Evolutionary conservation across 108 stramenopile genomes (phyloP).

Genomic region (Skeletonema costatum): DNA sequence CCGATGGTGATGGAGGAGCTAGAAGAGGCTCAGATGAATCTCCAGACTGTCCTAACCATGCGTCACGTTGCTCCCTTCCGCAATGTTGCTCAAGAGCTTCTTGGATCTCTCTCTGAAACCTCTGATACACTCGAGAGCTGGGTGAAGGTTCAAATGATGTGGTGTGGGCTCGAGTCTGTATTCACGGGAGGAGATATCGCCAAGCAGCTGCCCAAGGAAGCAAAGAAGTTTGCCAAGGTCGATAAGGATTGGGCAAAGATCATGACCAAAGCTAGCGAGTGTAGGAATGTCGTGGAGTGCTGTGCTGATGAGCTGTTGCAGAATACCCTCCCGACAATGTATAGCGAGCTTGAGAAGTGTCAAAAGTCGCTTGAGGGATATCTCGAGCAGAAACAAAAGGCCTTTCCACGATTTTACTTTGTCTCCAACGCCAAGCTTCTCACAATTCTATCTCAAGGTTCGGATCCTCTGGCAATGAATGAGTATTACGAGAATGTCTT

Average conservation of each 20-base stretch:
- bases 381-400: constrained; percentile 91
- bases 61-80: constrained; percentile 86
- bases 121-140: constrained; percentile 91
- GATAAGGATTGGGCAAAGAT: constrained; percentile 93
- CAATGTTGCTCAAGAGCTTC: constrained; percentile 77
- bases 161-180: constrained; percentile 91
- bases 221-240: constrained; percentile 90
- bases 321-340: constrained; percentile 81
- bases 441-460: constrained; percentile 89
- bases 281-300: constrained; percentile 80
- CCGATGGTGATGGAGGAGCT: constrained; percentile 86
- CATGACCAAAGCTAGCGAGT: constrained; percentile 80
- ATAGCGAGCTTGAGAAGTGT: constrained; percentile 90
- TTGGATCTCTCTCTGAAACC: constrained; percentile 78
- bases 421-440: constrained; percentile 90
- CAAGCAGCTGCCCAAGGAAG: constrained; percentile 90
- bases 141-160: constrained; percentile 93
- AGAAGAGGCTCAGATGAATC: constrained; percentile 89
- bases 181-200: constrained; percentile 94
- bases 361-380: constrained; percentile 92
- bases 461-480: constrained; percentile 92
- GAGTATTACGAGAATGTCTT: constrained; percentile 92
- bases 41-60: constrained; percentile 91
- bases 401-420: constrained; percentile 94
- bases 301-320: constrained; percentile 75